Evolutionary conservation across 345 rosid genomes (phyloP), one percentile per base, ranked within the genome.

Genomic region (Heritiera littoralis): DNA sequence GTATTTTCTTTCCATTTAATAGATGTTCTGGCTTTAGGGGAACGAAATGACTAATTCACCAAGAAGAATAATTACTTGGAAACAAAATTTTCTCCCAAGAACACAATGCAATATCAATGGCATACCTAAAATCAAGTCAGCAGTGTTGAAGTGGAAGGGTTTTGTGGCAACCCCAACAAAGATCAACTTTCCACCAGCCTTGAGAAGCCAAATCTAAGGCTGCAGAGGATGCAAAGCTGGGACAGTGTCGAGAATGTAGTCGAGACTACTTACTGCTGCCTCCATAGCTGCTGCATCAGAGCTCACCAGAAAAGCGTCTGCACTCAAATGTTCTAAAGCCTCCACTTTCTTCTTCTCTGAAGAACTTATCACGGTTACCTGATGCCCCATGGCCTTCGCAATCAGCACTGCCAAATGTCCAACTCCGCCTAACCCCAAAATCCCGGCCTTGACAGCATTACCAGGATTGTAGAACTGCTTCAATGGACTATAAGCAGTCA

Each of bases 361-460:
- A 35, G 90, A 86, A 83, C 92, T 89, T 56, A 88, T 88, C 48
- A 84, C 87, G 5, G 90, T 89, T 46, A 88, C 92, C 10, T 88
- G 90, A 72, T 86, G 91, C 56, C 86, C 91, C 90, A 86, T 86
- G 77, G 88, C 94, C 78, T 88, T 88, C 0, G 91, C 91, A 77
- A 88, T 87, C 38, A 83, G 79, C 52, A 91, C 88, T 32, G 84
- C 91, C 78, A 86, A 40, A 76, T 91, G 91, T 0, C 90, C 94
- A 13, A 91, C 91, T 69, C 91, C 92, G 8, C 90, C 92, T 71
- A 89, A 43, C 48, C 89, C 91, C 75, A 89, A 40, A 55, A 89
- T 85, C 66, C 88, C 87, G 60, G 80, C 89, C 68, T 20, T 84
- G 1, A 86, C 74, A 20, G 15, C 75, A 59, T 72, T 70, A 11